Conservation (phyloP, 2,329 filamentous ascomycete species). For the Phyllosticta ampelicida region DNA sequence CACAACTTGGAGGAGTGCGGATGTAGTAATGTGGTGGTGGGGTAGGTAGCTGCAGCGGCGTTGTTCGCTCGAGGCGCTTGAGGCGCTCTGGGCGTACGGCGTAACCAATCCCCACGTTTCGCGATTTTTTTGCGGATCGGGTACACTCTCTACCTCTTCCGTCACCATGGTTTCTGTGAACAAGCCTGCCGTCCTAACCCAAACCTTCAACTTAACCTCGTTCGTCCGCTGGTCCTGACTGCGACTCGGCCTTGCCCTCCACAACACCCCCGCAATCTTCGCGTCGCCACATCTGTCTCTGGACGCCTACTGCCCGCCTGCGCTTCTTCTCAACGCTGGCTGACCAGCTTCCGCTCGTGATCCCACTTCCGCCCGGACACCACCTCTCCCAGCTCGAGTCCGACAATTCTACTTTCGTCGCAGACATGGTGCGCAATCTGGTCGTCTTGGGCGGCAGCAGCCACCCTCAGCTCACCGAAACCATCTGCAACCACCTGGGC, state of each 20-base stretch:
- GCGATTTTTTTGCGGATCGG: neutral
- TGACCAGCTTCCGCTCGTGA: slow-evolving; percentile 5
- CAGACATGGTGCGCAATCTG: slow-evolving; percentile 80
- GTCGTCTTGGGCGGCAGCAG: slow-evolving; percentile 89
- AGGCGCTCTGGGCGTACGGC: neutral
- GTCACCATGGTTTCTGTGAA: neutral
- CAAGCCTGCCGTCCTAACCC: neutral
- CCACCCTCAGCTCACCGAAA: slow-evolving; percentile 77
- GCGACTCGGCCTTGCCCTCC: neutral
- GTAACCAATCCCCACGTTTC: neutral
- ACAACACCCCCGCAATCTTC: neutral
- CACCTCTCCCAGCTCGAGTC: neutral
- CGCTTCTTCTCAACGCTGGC: slow-evolving; percentile 6
- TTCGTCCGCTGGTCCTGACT: neutral
- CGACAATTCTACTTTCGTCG: neutral
- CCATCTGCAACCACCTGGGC: slow-evolving; percentile 78
- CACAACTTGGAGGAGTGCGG: neutral
- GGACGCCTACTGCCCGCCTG: slow-evolving; percentile 6
- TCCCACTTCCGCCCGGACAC: neutral
- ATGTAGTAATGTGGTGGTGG: neutral
- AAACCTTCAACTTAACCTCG: neutral
- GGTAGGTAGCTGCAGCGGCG: neutral
- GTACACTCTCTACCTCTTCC: neutral
- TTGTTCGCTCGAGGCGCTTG: neutral
- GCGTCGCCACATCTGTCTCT: neutral